These are phyloP conservation scores for Rugosomyces carneus DNA, from an alignment of 1,284 basidiomycete species.

Conservation along the genomic window DNA sequence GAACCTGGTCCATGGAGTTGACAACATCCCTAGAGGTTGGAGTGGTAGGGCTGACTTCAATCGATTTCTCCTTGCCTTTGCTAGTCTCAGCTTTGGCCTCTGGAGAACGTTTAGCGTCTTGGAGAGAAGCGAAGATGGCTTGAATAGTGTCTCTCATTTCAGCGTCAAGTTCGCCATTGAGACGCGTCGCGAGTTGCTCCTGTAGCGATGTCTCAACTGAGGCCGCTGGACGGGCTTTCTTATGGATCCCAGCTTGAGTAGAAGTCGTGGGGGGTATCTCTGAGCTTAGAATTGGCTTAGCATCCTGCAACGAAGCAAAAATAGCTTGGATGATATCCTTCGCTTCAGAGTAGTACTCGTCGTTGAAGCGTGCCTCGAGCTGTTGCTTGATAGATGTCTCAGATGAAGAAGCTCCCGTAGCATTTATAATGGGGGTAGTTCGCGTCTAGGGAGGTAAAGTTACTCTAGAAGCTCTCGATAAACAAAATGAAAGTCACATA, in stretches of 20 bases:
- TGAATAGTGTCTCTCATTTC: conserved; percentile 34
- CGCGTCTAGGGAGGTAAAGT: not conserved
- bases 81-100: conserved; percentile 3
- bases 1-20: conserved; percentile 28
- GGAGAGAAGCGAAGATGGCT: conserved; percentile 30
- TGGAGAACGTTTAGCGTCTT: conserved; percentile 1
- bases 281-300: not conserved
- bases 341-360: conserved; percentile 28
- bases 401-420: conserved; percentile 1
- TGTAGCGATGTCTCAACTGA: conserved; percentile 19
- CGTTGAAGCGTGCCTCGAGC: conserved; percentile 28
- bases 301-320: conserved; percentile 25
- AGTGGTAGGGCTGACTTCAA: conserved; percentile 6
- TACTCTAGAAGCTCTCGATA: not conserved
- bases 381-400: conserved; percentile 25
- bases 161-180: conserved; percentile 25
- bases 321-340: conserved; percentile 33
- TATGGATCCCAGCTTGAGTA: not conserved
- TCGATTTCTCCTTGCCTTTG: conserved; percentile 30
- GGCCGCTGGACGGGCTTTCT: not conserved
- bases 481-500: not conserved
- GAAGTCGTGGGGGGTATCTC: not conserved
- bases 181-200: conserved; percentile 27
- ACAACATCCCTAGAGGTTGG: conserved; percentile 26
- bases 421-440: not conserved